Percentiles rank a stretch among this genome's conserved stretches.
phyloP scores from a whole-genome alignment of 169 alveolate species.

The Plasmodium inui region DNA sequence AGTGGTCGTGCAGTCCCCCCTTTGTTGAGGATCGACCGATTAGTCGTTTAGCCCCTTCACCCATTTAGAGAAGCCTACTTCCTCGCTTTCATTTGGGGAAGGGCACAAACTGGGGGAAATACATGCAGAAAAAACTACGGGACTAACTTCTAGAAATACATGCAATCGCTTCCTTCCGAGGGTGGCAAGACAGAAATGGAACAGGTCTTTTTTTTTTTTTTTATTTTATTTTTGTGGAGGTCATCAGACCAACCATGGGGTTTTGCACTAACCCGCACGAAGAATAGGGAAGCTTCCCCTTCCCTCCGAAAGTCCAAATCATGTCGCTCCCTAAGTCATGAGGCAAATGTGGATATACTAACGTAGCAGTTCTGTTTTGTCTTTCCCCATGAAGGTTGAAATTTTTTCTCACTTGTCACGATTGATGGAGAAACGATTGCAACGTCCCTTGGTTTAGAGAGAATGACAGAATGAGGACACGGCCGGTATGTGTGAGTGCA shows the following conservation, averaged over 20 bases:
- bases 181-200: neutral
- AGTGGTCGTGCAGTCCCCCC: no score
- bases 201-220: neutral
- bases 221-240: neutral
- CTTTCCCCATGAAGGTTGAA: neutral
- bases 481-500: neutral
- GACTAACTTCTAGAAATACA: neutral
- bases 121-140: neutral
- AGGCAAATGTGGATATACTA: neutral
- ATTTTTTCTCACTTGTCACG: neutral
- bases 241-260: neutral
- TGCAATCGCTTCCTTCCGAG: neutral
- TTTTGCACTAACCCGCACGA: conserved; percentile 2
- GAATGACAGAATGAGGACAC: neutral
- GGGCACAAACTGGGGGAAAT: neutral
- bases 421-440: neutral
- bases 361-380: neutral
- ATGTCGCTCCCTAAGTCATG: neutral
- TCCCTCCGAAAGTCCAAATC: neutral
- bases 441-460: neutral
- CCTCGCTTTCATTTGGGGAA: neutral
- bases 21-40: neutral
- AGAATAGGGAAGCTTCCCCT: neutral
- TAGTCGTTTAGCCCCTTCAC: neutral
- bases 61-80: neutral